Base-by-base conservation (phyloP, 1,284 basidiomycete genomes). In the Earliella scabrosa region DNA sequence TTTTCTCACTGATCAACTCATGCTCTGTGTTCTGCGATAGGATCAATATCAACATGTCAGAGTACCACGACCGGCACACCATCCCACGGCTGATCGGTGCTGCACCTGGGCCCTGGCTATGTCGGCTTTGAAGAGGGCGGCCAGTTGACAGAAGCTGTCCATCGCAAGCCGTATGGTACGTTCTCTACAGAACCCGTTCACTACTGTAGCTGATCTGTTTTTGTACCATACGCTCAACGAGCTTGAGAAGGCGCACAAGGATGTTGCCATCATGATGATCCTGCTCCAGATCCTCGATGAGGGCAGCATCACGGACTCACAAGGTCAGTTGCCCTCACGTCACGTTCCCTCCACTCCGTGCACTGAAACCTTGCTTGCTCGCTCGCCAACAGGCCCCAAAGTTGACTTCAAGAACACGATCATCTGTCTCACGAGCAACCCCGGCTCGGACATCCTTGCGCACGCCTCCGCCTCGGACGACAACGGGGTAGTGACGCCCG, bases 41-140 rank as follows among this genome's bases (percentile, higher is more conserved):
- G 53, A 92, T 96, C 61, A 92, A 88, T 61, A 91, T 96, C 71
- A 95, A 95, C 68, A 95, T 95, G 92, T 93, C 90, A 10, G 93
- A 96, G 81, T 95, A 92, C 69, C 92, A 93, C 61, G 94, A 96
- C 65, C 83, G 92, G 56, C 93, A 97, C 68, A 95, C 93, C 0
- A 90, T 97, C 38, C 93, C 93, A 1, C 82, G 94, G 2, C 77
- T 97, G 18, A 93, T 97, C 49, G 95, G 95, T 58, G 92, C 95
- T 0, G 92, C 94, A 0, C 93, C 94, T 5, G n/a, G n/a, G n/a
- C n/a, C n/a, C n/a, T n/a, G 94, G 95, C 7, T 97, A 96, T 66
- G 89, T 98, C 18, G 97, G 96, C 2, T 93, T 94, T 66, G 94
- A 98, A 66, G 93, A 97, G 73, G 93, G 92, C 9, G 94, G 91